These are phyloP conservation scores for Bipolaris sorokiniana DNA, from an alignment of 2,329 filamentous ascomycete genomes.

Conservation along the genomic window DNA sequence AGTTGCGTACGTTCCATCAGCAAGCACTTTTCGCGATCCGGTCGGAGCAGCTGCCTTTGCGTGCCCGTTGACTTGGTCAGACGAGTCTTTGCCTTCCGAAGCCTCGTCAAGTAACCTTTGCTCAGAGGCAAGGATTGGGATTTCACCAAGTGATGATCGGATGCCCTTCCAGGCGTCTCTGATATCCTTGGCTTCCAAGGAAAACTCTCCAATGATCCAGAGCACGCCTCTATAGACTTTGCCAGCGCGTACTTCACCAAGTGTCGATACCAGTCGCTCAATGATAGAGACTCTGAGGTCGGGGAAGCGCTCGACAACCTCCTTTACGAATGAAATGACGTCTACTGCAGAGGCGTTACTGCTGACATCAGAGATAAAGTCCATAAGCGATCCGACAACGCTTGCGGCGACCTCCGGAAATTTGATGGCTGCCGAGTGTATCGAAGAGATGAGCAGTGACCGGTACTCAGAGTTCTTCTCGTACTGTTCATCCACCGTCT, in stretches of 20 bases:
- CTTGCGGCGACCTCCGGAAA: slow-evolving; percentile 98
- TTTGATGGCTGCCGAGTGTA: slow-evolving; percentile 98
- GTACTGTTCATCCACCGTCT: slow-evolving; percentile 98
- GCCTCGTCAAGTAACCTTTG: slow-evolving; percentile 88
- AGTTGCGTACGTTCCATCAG: slow-evolving; percentile 96
- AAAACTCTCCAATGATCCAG: slow-evolving; percentile 98
- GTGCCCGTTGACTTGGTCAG: slow-evolving; percentile 79
- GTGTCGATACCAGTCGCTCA: slow-evolving; percentile 82
- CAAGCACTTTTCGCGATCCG: slow-evolving; percentile 87
- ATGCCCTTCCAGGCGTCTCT: slow-evolving; percentile 97
- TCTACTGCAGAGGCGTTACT: slow-evolving; percentile 97
- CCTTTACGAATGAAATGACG: slow-evolving; percentile 98
- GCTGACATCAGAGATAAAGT: slow-evolving; percentile 98
- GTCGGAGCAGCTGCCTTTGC: slow-evolving; percentile 76
- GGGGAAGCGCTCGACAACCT: slow-evolving; percentile 98
- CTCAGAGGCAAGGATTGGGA: slow-evolving; percentile 94
- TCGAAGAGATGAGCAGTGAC: slow-evolving; percentile 92
- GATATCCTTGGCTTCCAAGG: slow-evolving; percentile 90
- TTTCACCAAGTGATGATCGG: slow-evolving; percentile 90
- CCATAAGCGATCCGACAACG: slow-evolving; percentile 96
- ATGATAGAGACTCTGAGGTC: slow-evolving; percentile 86
- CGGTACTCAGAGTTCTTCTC: slow-evolving; percentile 73
- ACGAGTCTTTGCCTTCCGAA: slow-evolving; percentile 62
- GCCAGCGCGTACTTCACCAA: slow-evolving; percentile 91
- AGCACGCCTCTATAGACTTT: slow-evolving; percentile 97